phyloP scores from a whole-genome alignment of 2,329 filamentous ascomycete species.

The Bipolaris zeicola region DNA sequence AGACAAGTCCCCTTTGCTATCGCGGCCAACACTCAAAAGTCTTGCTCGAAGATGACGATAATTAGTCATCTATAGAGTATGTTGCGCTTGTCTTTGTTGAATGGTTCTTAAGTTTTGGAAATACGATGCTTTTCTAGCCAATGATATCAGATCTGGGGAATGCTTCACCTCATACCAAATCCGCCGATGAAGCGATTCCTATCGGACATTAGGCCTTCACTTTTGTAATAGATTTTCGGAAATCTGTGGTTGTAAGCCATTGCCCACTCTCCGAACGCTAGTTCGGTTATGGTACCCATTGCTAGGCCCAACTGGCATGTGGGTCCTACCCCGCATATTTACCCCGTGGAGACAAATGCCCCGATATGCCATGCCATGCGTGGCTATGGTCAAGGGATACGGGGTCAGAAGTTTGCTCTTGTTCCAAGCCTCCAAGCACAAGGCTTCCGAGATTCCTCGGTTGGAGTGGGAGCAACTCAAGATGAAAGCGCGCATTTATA shows the following conservation, averaged over 20 bases:
- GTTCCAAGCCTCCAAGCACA: background rate
- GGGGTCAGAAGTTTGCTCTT: background rate
- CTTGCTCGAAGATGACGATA: too few relatives aligned
- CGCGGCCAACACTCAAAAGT: too few relatives aligned
- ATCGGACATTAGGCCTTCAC: too few relatives aligned
- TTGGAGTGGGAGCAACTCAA: background rate
- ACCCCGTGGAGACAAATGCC: slow-evolving; percentile 6
- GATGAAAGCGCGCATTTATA: background rate
- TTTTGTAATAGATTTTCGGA: too few relatives aligned
- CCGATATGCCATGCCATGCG: background rate
- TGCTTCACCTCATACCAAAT: background rate
- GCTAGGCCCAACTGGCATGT: background rate
- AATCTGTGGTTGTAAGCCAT: background rate
- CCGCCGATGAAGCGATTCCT: too few relatives aligned
- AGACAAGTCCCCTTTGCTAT: too few relatives aligned
- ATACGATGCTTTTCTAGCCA: too few relatives aligned
- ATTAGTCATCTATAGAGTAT: too few relatives aligned
- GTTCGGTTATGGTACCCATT: background rate
- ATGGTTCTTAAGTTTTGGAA: too few relatives aligned
- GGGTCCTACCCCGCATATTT: slow-evolving; percentile 11
- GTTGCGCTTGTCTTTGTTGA: too few relatives aligned
- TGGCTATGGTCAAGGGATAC: background rate
- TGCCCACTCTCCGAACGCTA: slow-evolving; percentile 19
- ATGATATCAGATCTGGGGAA: too few relatives aligned
- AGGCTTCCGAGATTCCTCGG: background rate